Percentiles rank a stretch among this genome's conserved stretches.
Conservation (phyloP, 2,329 filamentous ascomycete species). For the Xylariaceae sp. region DNA sequence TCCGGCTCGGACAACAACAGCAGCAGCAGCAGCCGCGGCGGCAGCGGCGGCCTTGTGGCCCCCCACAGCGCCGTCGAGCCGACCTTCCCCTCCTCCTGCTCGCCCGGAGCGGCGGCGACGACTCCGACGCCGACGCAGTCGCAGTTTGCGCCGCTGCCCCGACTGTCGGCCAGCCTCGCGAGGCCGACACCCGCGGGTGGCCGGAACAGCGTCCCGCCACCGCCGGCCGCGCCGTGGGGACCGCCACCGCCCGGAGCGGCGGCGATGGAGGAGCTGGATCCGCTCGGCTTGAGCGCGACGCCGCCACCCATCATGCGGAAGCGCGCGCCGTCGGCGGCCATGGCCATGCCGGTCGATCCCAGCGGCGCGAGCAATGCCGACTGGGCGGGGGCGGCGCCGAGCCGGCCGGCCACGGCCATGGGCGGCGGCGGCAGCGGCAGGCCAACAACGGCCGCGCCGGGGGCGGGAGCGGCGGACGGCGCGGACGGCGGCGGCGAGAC, state of each 20-base stretch:
- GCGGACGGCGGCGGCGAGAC: too few relatives aligned
- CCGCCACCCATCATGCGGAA: slow-evolving; percentile 50
- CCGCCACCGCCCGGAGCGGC: slow-evolving; percentile 33
- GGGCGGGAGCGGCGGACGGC: too few relatives aligned
- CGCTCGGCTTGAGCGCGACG: slow-evolving; percentile 34
- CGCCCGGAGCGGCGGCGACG: slow-evolving; percentile 11
- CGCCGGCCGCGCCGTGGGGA: slow-evolving; percentile 20
- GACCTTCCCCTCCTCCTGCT: slow-evolving; percentile 12
- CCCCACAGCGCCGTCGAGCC: slow-evolving; percentile 10
- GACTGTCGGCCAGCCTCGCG: slow-evolving; percentile 1
- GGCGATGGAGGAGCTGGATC: slow-evolving; percentile 34
- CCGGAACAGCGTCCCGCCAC: slow-evolving; percentile 23
- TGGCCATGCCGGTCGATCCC: slow-evolving; percentile 1
- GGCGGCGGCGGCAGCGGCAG: too few relatives aligned
- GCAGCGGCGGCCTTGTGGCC: slow-evolving; percentile 18
- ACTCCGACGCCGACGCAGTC: slow-evolving; percentile 2
- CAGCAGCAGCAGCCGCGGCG: background rate
- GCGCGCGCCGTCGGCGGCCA: slow-evolving; percentile 12
- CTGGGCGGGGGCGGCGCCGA: too few relatives aligned
- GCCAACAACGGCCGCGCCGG: too few relatives aligned
- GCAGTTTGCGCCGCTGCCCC: slow-evolving; percentile 6
- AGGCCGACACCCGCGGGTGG: slow-evolving; percentile 13
- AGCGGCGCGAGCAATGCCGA: slow-evolving; percentile 8
- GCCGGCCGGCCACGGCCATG: too few relatives aligned
- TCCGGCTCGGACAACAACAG: too few relatives aligned